Conservation (phyloP, 192 early-diverging fungal species). For the Coemansia guatemalensis region DNA sequence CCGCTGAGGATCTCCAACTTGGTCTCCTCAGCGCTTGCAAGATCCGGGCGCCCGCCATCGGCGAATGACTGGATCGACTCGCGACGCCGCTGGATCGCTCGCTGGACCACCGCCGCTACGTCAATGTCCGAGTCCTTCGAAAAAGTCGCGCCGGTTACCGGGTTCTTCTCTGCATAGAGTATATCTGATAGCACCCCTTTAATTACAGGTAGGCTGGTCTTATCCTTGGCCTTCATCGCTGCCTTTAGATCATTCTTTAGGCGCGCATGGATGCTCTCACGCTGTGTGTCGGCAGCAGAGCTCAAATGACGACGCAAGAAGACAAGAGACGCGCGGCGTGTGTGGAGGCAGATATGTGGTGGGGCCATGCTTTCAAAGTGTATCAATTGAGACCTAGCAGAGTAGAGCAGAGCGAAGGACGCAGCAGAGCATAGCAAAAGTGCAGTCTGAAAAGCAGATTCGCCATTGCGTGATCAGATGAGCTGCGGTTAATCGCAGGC, state of each 20-base stretch:
- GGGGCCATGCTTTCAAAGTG: too few relatives aligned
- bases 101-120: constrained; percentile 69
- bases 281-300: constrained; percentile 5
- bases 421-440: neutral
- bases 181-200: constrained; percentile 79
- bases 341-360: too few relatives aligned
- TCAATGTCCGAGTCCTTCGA: constrained; percentile 57
- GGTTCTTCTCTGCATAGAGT: constrained; percentile 73
- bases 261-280: constrained; percentile 24
- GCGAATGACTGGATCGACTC: constrained; percentile 73
- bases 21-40: constrained; percentile 66
- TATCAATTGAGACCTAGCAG: too few relatives aligned
- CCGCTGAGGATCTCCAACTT: constrained; percentile 67
- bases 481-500: neutral
- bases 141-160: constrained; percentile 20
- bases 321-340: too few relatives aligned
- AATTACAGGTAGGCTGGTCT: constrained; percentile 60
- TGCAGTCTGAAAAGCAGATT: too few relatives aligned
- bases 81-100: constrained; percentile 76
- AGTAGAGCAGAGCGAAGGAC: neutral
- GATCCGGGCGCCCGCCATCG: constrained; percentile 67
- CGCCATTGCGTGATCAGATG: too few relatives aligned
- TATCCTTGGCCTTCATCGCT: constrained; percentile 75
- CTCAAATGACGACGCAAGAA: constrained; percentile 5
- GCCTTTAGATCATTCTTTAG: constrained; percentile 80